Percentiles rank a stretch among this genome's conserved stretches.
phyloP scores from a whole-genome alignment of 768 basidiomycete species.

The Amanita fuliginea region DNA sequence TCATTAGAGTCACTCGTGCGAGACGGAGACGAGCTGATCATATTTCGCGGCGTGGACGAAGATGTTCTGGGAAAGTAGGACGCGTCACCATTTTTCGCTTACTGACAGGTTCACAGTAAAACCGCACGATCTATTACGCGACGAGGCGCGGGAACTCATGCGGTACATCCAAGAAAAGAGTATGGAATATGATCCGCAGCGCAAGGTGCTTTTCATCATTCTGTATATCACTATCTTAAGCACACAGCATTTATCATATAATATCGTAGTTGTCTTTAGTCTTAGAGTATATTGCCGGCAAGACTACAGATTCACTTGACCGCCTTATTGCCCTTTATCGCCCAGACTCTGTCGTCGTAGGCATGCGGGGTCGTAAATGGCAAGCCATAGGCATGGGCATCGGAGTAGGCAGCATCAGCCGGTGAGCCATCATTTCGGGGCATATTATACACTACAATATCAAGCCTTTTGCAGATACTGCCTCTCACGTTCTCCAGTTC shows the following conservation, averaged over 20 bases:
- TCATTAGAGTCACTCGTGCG: constrained; percentile 74
- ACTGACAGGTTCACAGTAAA: constrained; percentile 20
- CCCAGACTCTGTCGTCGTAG: constrained; percentile 88
- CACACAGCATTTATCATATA: neutral
- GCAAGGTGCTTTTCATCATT: constrained; percentile 40
- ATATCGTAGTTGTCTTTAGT: constrained; percentile 66
- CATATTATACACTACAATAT: neutral
- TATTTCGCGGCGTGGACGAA: constrained; percentile 83
- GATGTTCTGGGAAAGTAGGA: constrained; percentile 61
- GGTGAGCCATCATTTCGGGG: constrained; percentile 17
- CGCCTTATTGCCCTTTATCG: constrained; percentile 87
- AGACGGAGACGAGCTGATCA: constrained; percentile 88
- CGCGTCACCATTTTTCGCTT: neutral
- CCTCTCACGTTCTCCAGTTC: constrained; percentile 87
- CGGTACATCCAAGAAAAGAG: constrained; percentile 70
- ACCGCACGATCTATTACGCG: constrained; percentile 65
- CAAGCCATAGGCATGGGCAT: constrained; percentile 25
- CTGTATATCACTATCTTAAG: too few relatives aligned
- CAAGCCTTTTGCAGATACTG: constrained; percentile 47
- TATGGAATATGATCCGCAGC: constrained; percentile 62
- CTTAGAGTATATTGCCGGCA: constrained; percentile 90
- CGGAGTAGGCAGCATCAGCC: constrained; percentile 40
- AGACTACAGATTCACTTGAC: constrained; percentile 81
- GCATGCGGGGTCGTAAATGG: constrained; percentile 63
- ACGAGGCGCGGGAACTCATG: constrained; percentile 82